Base-by-base conservation (phyloP, 306 rosid species). In the Argentina anserina region DNA sequence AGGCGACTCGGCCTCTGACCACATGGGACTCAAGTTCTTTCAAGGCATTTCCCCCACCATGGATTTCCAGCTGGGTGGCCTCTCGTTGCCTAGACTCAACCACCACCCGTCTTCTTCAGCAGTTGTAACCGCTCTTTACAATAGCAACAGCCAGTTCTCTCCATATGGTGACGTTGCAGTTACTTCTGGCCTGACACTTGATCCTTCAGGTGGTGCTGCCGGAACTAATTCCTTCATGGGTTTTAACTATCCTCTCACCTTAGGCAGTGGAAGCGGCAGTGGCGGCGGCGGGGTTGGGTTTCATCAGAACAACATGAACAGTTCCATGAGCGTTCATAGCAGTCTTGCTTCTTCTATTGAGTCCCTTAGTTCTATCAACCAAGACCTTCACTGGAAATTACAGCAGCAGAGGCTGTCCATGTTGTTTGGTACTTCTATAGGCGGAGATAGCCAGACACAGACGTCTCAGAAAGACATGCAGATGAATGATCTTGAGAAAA, bases 311-410 rank as follows among this genome's bases (percentile, higher is more conserved):
- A 75, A 87, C n/a, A 75, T 78, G 80, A 81, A 74, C 39, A 62
- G 50, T 66, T 36, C 90, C 20, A 64, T 89, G 87, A 87, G 80
- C 63, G 78, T 85, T 56, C 87, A 81, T 21, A 79, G 46, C 20
- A 82, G 47, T 47, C 73, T 90, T 7, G 93, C 97, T 39, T 81
- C 98, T 65, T 87, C 96, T 0, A 91, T 93, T 52, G 97, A 94
- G 63, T 94, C 98, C 1, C 79, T 94, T 82, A 94, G 98, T 65
- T 89, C 89, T 12, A 82, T 94, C 31, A 94, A 94, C 84, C 98
- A 91, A 79, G 97, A 94, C 87, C 89, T 94, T 80, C 98, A 94
- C 88, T 89, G 92, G 94, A 94, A 88, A 78, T 70, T 94, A 7
- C 98, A 94, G 78, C 97, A 94, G 78, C 98, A 89, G 74, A 64